Percentiles rank a stretch among this genome's conserved stretches.
Evolutionary conservation across 1,139 yeast genomes (phyloP).

Genomic region (Pichia sp.): DNA sequence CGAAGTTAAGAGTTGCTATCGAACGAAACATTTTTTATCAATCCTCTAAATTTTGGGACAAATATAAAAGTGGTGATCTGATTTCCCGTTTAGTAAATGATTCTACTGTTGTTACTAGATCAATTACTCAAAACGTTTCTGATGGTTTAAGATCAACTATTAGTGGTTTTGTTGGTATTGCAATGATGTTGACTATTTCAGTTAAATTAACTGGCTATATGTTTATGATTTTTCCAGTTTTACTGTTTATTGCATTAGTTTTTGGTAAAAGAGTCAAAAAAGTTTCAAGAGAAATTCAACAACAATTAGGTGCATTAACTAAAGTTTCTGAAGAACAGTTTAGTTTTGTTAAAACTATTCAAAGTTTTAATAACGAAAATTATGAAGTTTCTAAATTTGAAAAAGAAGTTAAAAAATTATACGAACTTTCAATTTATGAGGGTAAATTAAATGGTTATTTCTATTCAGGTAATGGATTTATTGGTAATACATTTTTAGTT

Average conservation of each 20-base stretch:
- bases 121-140: slow-evolving; percentile 49
- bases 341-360: slow-evolving; percentile 50
- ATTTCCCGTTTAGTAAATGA: slow-evolving; percentile 51
- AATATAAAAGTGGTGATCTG: slow-evolving; percentile 53
- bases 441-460: slow-evolving; percentile 48
- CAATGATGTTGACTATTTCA: slow-evolving; percentile 55
- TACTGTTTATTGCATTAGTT: slow-evolving; percentile 44
- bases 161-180: slow-evolving; percentile 47
- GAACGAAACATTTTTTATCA: slow-evolving; percentile 47
- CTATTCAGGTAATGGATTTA: slow-evolving; percentile 46
- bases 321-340: slow-evolving; percentile 57
- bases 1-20: slow-evolving; percentile 45
- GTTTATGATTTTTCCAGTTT: slow-evolving; percentile 50
- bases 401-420: slow-evolving; percentile 42
- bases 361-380: slow-evolving; percentile 48
- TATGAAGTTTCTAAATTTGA: slow-evolving; percentile 33
- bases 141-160: slow-evolving; percentile 51
- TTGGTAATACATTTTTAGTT: slow-evolving; percentile 47
- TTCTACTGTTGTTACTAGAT: slow-evolving; percentile 47
- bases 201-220: slow-evolving; percentile 52
- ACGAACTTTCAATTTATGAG: slow-evolving; percentile 42
- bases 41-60: slow-evolving; percentile 52
- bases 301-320: slow-evolving; percentile 48
- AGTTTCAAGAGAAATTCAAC: slow-evolving; percentile 47
- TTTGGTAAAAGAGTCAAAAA: slow-evolving; percentile 48